These are phyloP conservation scores for Artemisia tridentata DNA, from an alignment of 129 eudicot species.

Conservation along the genomic window DNA sequence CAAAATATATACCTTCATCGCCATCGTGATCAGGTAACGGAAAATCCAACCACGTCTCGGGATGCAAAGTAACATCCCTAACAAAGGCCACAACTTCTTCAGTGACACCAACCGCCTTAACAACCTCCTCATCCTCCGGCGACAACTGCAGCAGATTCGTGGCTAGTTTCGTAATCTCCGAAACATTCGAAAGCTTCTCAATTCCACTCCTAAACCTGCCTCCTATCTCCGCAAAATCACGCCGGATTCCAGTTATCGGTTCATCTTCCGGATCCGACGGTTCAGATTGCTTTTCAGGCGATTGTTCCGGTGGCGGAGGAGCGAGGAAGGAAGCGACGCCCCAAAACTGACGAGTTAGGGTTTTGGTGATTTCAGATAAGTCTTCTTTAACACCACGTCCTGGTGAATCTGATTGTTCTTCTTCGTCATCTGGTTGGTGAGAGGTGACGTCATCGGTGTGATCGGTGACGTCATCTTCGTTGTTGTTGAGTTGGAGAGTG, in stretches of 20 bases:
- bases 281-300: too few species aligned
- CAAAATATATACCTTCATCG: not conserved
- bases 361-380: slow-evolving; percentile 83
- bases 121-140: slow-evolving; percentile 46
- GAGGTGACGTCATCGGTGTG: slow-evolving; percentile 6
- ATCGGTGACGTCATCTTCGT: slow-evolving; percentile 1
- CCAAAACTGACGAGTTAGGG: slow-evolving; percentile 90
- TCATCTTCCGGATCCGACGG: slow-evolving; percentile 29
- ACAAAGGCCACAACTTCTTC: slow-evolving; percentile 83
- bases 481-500: not conserved
- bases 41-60: slow-evolving; percentile 95
- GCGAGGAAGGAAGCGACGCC: slow-evolving; percentile 98
- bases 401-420: slow-evolving; percentile 28
- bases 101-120: slow-evolving; percentile 65
- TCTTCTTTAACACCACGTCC: slow-evolving; percentile 89
- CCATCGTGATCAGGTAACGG: slow-evolving; percentile 64
- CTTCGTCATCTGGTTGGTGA: not conserved
- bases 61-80: slow-evolving; percentile 81
- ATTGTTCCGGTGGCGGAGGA: slow-evolving; percentile 59
- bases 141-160: slow-evolving; percentile 65
- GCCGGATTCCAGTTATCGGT: slow-evolving; percentile 48
- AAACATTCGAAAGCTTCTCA: slow-evolving; percentile 66
- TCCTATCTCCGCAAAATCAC: slow-evolving; percentile 90
- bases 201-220: slow-evolving; percentile 87
- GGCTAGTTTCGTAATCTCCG: slow-evolving; percentile 80